Base-by-base conservation (phyloP, 1,284 basidiomycete species). In the Puccinia triticina region DNA sequence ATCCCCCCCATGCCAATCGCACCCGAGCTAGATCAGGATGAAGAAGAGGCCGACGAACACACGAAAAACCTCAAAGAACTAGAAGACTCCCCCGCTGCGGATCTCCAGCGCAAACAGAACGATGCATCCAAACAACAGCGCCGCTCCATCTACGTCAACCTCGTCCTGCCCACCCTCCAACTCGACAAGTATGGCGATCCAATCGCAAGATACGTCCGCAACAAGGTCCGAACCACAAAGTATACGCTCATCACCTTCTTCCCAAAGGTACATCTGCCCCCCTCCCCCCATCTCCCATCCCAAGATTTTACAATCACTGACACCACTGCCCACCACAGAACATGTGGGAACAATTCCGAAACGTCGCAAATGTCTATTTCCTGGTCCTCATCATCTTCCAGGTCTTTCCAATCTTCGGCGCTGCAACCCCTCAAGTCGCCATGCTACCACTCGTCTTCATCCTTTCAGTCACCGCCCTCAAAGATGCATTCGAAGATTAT, bases 171-270 rank as follows among this genome's bases (percentile, higher is more conserved):
- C 7, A 89, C 90, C 26, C 88, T 89, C 83, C 92, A 95, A 87
- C 86, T 92, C 40, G 91, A 92, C 86, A 87, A 89, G 29, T 87
- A 91, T 77, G 93, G 94, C 46, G 93, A 98, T 84, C 95, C 95
- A 0, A 87, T 90, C 69, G 90, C 89, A 53, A 90, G 90, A 40
- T 98, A 96, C 88, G 91, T 91, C 48, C 89, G 96, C 85, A 98
- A 98, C 88, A 98, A 98, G 90, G 95, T 98, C 83, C 90, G 93
- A 85, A 98, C 96, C 66, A 93, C 92, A 84, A 96, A 97, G 88
- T 98, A 98, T 88, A 97, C 95, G 46, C 87, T 94, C 83, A 79
- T 96, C 84, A 94, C 95, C 3, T 98, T 98, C 87, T 86, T 98
- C 69, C 96, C 96, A n/a, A 95, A 94, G 83, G 85, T 84, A 73